Percentiles rank a stretch among this genome's conserved stretches.
phyloP scores from a whole-genome alignment of 805 yeast genomes.

The Pichia exigua region DNA sequence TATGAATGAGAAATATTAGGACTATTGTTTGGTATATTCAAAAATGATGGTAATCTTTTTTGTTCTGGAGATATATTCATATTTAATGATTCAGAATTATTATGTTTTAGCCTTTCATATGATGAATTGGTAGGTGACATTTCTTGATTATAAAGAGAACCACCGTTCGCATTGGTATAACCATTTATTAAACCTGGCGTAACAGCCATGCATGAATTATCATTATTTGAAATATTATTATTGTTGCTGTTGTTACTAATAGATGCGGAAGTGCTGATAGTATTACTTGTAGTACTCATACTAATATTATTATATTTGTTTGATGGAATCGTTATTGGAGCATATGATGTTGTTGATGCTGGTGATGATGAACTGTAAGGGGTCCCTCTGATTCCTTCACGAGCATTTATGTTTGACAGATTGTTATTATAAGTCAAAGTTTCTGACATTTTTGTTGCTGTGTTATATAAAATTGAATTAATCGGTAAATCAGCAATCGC shows the following conservation, averaged over 20 bases:
- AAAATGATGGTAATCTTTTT: not conserved
- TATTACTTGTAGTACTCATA: not conserved
- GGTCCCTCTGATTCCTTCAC: not conserved
- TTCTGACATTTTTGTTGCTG: not conserved
- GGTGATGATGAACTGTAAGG: not conserved
- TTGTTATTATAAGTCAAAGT: not conserved
- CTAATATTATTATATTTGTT: not conserved
- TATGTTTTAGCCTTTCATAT: not conserved
- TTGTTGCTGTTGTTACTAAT: too few species aligned
- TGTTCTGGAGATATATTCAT: not conserved
- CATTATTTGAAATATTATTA: not conserved
- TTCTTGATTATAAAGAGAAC: not conserved
- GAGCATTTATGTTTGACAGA: not conserved
- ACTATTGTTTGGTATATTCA: not conserved
- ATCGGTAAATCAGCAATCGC: constrained; percentile 2
- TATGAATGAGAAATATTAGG: not conserved
- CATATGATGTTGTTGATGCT: not conserved
- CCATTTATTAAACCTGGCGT: not conserved
- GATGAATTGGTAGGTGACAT: not conserved
- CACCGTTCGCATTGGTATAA: not conserved
- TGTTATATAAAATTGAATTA: constrained; percentile 11
- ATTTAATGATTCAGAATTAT: not conserved
- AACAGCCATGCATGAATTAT: not conserved
- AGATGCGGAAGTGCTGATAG: too few species aligned
- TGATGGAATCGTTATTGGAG: not conserved